A percentile compares a stretch with the other conserved stretches of the same genome.
Evolutionary conservation across 208 protist genomes (phyloP).

Genomic region (Angomonas ambiguus): DNA sequence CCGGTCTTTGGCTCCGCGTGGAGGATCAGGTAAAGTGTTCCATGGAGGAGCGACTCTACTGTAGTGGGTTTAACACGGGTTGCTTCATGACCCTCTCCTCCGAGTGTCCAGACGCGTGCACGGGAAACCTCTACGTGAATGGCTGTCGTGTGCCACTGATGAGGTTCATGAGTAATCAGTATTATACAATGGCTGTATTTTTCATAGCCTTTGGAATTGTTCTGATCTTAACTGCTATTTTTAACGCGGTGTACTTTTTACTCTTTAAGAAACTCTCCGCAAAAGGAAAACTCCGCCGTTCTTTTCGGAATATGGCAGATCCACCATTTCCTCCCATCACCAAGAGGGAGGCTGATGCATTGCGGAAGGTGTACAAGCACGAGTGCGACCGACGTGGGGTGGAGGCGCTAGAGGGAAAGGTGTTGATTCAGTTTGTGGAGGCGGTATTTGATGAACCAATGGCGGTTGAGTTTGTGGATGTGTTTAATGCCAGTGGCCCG

Average conservation of each 20-base stretch:
- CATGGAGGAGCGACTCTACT: conserved; percentile 34
- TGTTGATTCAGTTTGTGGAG: conserved; percentile 31
- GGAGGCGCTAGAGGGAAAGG: conserved; percentile 16
- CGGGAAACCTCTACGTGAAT: conserved; percentile 33
- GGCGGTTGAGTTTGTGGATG: conserved; percentile 14
- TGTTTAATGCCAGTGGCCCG: conserved; percentile 11
- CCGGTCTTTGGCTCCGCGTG: conserved; percentile 22
- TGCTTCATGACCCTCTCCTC: conserved; percentile 45
- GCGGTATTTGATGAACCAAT: conserved; percentile 36
- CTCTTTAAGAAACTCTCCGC: conserved; percentile 27
- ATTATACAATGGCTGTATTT: conserved; percentile 23
- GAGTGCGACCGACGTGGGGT: conserved; percentile 11
- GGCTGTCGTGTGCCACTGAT: conserved; percentile 29
- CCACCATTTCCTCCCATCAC: conserved; percentile 38
- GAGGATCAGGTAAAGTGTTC: conserved; percentile 12
- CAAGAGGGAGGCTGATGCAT: conserved; percentile 20
- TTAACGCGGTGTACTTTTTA: conserved; percentile 37
- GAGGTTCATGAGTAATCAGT: conserved; percentile 18
- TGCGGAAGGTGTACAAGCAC: conserved; percentile 24
- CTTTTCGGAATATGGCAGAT: conserved; percentile 26
- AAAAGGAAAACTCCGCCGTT: conserved; percentile 29
- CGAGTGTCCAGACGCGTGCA: conserved; percentile 31
- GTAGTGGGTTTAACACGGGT: conserved; percentile 50
- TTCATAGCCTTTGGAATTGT: conserved; percentile 23
- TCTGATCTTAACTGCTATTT: conserved; percentile 20